These are phyloP conservation scores for Sechiopsis laciniata DNA, from an alignment of 306 rosid genomes.

Conservation along the genomic window DNA sequence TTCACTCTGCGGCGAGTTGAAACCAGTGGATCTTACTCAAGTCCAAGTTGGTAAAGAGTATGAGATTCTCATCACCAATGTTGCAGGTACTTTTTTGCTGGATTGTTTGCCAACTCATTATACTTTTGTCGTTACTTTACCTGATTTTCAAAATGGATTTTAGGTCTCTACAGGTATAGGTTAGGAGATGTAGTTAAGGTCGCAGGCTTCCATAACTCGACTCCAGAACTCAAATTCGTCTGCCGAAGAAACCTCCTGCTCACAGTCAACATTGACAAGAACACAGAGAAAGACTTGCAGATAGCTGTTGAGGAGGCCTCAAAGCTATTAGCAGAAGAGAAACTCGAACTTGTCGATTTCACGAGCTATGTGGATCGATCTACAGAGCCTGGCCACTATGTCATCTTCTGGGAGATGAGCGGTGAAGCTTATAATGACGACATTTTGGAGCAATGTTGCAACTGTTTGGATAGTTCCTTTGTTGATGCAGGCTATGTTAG, in stretches of 20 bases:
- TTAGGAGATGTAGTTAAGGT: conserved; percentile 80
- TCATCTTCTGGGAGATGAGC: conserved; percentile 66
- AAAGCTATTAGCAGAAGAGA: conserved; percentile 46
- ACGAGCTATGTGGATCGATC: conserved; percentile 58
- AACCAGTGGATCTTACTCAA: conserved; percentile 59
- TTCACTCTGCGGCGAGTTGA: conserved; percentile 29
- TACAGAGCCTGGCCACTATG: conserved; percentile 76
- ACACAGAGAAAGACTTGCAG: conserved; percentile 72
- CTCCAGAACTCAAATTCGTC: conserved; percentile 65
- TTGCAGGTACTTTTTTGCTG: conserved; percentile 54
- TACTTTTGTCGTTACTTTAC: conserved; percentile 1
- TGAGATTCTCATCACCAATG: conserved; percentile 55
- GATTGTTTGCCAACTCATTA: not conserved
- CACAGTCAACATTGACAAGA: conserved; percentile 70
- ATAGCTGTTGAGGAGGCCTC: conserved; percentile 62
- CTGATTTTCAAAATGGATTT: not conserved
- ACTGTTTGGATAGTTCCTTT: conserved; percentile 59
- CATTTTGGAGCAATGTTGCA: conserved; percentile 60
- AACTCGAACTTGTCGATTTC: conserved; percentile 69
- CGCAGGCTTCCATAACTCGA: conserved; percentile 64
- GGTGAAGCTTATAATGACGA: conserved; percentile 58
- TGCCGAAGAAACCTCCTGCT: conserved; percentile 65
- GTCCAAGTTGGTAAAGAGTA: conserved; percentile 71
- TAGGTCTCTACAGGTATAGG: conserved; percentile 76
- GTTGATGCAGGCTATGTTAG: conserved; percentile 63